Conservation (phyloP, 2,329 filamentous ascomycete genomes). For the Ascomycota sp. region DNA sequence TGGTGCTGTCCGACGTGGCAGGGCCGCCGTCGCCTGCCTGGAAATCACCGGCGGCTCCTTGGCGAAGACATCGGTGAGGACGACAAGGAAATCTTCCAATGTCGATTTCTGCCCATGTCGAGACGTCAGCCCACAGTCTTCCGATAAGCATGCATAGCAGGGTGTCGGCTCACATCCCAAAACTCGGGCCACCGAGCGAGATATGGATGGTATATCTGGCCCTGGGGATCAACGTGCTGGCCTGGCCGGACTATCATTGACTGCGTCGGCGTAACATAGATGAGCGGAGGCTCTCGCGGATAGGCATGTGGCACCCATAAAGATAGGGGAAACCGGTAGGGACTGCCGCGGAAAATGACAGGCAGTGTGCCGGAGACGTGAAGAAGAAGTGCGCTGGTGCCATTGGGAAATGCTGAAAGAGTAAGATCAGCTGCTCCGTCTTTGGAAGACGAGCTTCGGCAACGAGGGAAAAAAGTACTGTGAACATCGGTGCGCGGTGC, state of each 20-base stretch:
- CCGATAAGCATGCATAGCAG: not conserved
- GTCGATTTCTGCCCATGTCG: constrained; percentile 43
- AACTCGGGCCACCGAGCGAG: constrained; percentile 71
- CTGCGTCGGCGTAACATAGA: constrained; percentile 71
- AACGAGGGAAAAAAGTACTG: constrained; percentile 34
- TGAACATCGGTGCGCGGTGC: constrained; percentile 82
- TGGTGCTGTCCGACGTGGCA: constrained; percentile 26
- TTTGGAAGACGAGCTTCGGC: not conserved
- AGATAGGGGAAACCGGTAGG: constrained; percentile 76
- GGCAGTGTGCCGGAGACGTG: constrained; percentile 73
- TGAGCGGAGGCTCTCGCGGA: constrained; percentile 62
- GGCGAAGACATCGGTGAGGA: constrained; percentile 69
- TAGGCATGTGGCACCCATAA: constrained; percentile 88
- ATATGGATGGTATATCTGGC: constrained; percentile 87
- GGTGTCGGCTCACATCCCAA: constrained; percentile 48
- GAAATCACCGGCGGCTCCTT: constrained; percentile 85
- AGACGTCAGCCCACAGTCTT: too few species aligned
- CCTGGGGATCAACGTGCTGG: constrained; percentile 85
- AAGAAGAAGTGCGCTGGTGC: constrained; percentile 64
- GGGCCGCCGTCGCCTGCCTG: constrained; percentile 24
- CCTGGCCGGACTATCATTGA: constrained; percentile 79
- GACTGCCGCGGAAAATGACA: constrained; percentile 70
- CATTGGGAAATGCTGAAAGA: constrained; percentile 66
- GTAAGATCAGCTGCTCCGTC: not conserved
- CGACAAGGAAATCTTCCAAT: constrained; percentile 57